Evolutionary conservation across 768 basidiomycete species (phyloP).

Genomic region (Boletus pseudopeckii): DNA sequence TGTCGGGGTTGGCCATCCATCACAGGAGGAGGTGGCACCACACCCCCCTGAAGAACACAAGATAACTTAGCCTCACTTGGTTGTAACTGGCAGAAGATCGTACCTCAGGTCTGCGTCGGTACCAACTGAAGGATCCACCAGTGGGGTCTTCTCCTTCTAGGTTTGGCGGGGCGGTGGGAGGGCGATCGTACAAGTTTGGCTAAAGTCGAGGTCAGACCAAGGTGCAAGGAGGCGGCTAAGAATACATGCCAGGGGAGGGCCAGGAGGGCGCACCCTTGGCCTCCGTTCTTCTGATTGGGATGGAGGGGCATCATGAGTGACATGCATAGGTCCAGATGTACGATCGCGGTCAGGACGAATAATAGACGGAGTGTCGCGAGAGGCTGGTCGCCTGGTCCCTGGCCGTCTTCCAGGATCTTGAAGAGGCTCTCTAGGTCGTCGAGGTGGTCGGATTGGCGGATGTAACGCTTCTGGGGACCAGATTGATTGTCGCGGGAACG

Average conservation of each 20-base stretch:
- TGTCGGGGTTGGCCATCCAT: conserved; percentile 18
- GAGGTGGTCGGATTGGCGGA: conserved; percentile 7
- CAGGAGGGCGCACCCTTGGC: conserved; percentile 24
- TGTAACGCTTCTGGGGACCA: conserved; percentile 23
- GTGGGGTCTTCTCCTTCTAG: conserved; percentile 16
- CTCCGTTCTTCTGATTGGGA: conserved; percentile 5
- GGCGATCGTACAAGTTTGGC: conserved; percentile 25
- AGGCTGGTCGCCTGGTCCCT: neutral
- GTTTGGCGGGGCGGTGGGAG: conserved; percentile 24
- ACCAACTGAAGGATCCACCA: conserved; percentile 25
- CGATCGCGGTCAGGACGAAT: conserved; percentile 7
- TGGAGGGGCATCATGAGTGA: conserved; percentile 8
- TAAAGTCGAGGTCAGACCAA: conserved; percentile 9
- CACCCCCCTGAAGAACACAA: conserved; percentile 13
- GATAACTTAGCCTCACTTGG: neutral
- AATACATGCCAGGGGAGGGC: conserved; percentile 18
- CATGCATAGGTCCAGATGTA: conserved; percentile 6
- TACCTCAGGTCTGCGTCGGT: conserved; percentile 18
- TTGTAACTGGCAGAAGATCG: neutral
- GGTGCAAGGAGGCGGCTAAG: neutral
- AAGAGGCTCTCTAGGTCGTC: conserved; percentile 6
- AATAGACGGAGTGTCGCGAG: conserved; percentile 3
- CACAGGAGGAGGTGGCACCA: conserved; percentile 26
- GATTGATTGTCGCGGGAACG: conserved; percentile 20
- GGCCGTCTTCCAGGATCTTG: neutral